Evolutionary conservation across 1,139 yeast species (phyloP).

Genomic region (Torulaspora globosa): DNA sequence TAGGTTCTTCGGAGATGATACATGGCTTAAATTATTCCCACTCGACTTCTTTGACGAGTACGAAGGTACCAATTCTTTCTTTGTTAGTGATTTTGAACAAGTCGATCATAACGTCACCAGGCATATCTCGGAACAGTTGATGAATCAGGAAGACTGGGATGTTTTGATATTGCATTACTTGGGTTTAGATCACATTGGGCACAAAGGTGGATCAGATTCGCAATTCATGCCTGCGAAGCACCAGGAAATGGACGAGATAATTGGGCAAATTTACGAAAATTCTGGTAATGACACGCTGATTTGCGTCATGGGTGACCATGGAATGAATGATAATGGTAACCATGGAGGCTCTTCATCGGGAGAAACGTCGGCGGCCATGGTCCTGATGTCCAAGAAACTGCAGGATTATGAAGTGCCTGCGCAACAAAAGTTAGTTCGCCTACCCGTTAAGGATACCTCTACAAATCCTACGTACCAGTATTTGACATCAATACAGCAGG

Average conservation of each 20-base stretch:
- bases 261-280: slow-evolving; percentile 49
- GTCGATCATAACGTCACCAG: slow-evolving; percentile 93
- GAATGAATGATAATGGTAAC: slow-evolving; percentile 84
- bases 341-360: slow-evolving; percentile 95
- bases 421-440: slow-evolving; percentile 33
- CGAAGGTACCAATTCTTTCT: slow-evolving; percentile 92
- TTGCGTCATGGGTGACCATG: slow-evolving; percentile 88
- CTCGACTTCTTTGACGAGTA: slow-evolving; percentile 49
- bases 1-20: slow-evolving; percentile 93
- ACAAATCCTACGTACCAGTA: slow-evolving; percentile 45
- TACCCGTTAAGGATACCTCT: slow-evolving; percentile 41
- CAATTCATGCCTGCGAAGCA: slow-evolving; percentile 78
- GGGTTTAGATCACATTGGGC: slow-evolving; percentile 96
- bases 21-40: slow-evolving; percentile 90
- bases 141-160: slow-evolving; percentile 61
- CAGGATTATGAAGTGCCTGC: slow-evolving; percentile 27
- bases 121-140: slow-evolving; percentile 47
- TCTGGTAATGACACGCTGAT: slow-evolving; percentile 58
- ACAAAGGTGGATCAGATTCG: slow-evolving; percentile 88
- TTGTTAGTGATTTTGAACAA: slow-evolving; percentile 89
- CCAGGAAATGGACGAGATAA: slow-evolving; percentile 72
- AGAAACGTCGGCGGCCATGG: slow-evolving; percentile 82
- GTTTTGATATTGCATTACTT: slow-evolving; percentile 81
- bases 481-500: slow-evolving; percentile 59
- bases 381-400: slow-evolving; percentile 63